phyloP scores from a whole-genome alignment of 75 land plant genomes.

The Cupressus sempervirens region DNA sequence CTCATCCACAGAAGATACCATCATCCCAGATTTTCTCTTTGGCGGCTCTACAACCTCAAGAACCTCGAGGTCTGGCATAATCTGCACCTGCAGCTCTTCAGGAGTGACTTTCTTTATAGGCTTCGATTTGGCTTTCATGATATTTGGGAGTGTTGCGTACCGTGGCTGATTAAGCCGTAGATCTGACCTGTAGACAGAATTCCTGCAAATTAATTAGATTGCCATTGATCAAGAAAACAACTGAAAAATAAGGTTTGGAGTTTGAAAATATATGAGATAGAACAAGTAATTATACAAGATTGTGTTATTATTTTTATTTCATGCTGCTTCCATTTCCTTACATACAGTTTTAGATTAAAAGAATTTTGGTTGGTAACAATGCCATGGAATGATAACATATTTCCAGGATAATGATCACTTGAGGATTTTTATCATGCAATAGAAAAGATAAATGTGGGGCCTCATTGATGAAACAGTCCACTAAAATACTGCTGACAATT shows the following conservation, averaged over 20 bases:
- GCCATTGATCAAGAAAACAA: not conserved
- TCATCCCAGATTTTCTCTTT: constrained; percentile 87
- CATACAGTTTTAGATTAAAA: not conserved
- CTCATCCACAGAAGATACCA: constrained; percentile 84
- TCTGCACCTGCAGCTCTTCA: constrained; percentile 69
- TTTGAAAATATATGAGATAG: not conserved
- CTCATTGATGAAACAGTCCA: not conserved
- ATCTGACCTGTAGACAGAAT: constrained; percentile 55
- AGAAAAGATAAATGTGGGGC: not conserved
- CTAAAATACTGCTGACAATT: not conserved
- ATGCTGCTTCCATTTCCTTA: not conserved
- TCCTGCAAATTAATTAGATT: not conserved
- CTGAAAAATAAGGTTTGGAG: not conserved
- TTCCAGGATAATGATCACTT: not conserved
- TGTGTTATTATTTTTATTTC: not conserved
- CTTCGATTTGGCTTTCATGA: constrained; percentile 96
- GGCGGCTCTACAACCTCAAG: constrained; percentile 86
- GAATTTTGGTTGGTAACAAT: not conserved
- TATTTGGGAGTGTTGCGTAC: constrained; percentile 93
- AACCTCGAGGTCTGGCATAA: constrained; percentile 63
- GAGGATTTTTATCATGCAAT: not conserved
- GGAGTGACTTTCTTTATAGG: constrained; percentile 72
- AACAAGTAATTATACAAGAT: not conserved
- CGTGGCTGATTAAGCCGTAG: constrained; percentile 88
- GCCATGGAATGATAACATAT: not conserved